phyloP scores from a whole-genome alignment of 805 yeast genomes.

The Suhomyces pyralidae region DNA sequence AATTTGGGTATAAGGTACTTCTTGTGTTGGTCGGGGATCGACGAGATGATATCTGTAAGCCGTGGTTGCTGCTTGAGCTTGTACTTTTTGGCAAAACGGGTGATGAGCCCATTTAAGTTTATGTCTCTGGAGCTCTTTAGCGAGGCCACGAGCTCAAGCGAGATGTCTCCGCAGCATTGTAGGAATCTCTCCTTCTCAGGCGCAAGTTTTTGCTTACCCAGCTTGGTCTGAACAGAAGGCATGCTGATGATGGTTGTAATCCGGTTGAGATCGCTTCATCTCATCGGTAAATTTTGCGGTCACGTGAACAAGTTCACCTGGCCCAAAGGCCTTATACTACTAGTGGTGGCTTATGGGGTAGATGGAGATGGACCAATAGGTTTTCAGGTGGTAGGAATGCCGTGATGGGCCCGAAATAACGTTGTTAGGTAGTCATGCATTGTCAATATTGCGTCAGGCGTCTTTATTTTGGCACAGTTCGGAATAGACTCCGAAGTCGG shows the following conservation, averaged over 20 bases:
- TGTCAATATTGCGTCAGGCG: neutral
- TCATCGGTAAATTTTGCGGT: slow-evolving; percentile 10
- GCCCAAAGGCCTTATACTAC: neutral
- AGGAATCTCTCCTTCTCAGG: slow-evolving; percentile 93
- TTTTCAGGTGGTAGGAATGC: neutral
- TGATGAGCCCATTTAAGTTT: slow-evolving; percentile 86
- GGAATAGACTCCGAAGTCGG: slow-evolving; percentile 2
- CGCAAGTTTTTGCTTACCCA: slow-evolving; percentile 60
- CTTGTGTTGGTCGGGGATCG: slow-evolving; percentile 95
- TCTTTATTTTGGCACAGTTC: neutral
- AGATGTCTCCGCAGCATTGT: slow-evolving; percentile 89
- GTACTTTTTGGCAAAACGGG: slow-evolving; percentile 82
- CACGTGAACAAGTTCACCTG: neutral
- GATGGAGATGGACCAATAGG: neutral
- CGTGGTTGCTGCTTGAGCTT: slow-evolving; percentile 90
- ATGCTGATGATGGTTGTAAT: slow-evolving; percentile 10
- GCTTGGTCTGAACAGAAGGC: slow-evolving; percentile 28
- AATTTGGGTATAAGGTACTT: slow-evolving; percentile 87
- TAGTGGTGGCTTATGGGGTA: neutral
- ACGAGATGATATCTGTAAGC: slow-evolving; percentile 87
- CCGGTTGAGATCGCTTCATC: slow-evolving; percentile 1
- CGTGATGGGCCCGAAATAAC: neutral
- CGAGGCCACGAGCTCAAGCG: slow-evolving; percentile 78
- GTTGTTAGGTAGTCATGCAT: neutral
- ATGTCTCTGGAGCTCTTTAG: slow-evolving; percentile 72